Percentiles rank a stretch among this genome's conserved stretches.
Conservation (phyloP, 208 protist genomes). For the Trypanosoma boissoni region DNA sequence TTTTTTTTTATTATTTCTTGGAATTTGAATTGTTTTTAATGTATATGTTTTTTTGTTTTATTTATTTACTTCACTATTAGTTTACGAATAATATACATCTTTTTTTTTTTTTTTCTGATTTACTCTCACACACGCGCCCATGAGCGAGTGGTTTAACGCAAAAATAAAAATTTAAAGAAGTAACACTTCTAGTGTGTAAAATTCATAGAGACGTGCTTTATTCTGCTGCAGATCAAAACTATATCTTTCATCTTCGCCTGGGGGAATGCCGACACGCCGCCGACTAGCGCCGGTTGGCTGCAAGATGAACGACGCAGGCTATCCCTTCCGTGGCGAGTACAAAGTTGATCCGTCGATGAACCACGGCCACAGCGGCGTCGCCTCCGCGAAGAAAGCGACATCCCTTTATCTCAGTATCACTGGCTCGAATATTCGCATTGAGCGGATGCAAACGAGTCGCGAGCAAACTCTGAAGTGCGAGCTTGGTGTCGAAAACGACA, state of each 20-base stretch:
- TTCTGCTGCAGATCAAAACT: no score
- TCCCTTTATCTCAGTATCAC: slow-evolving; percentile 60
- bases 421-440: slow-evolving; percentile 73
- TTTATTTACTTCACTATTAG: no score
- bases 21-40: no score
- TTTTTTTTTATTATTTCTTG: no score
- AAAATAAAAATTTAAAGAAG: slow-evolving; percentile 9
- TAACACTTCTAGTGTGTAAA: no score
- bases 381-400: slow-evolving; percentile 34
- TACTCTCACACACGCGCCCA: neutral
- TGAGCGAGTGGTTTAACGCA: neutral
- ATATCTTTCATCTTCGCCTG: no score
- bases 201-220: no score
- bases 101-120: neutral
- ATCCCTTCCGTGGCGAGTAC: slow-evolving; percentile 80
- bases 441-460: slow-evolving; percentile 53
- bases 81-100: no score
- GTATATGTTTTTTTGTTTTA: no score
- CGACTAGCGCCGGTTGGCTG: slow-evolving; percentile 48
- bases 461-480: slow-evolving; percentile 60
- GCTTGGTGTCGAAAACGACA: slow-evolving; percentile 55
- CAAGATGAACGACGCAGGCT: slow-evolving; percentile 87
- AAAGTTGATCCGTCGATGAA: slow-evolving; percentile 58
- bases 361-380: slow-evolving; percentile 74
- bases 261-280: slow-evolving; percentile 16